phyloP scores from a whole-genome alignment of 2,329 filamentous ascomycete species.

The Biscogniauxia sp. region DNA sequence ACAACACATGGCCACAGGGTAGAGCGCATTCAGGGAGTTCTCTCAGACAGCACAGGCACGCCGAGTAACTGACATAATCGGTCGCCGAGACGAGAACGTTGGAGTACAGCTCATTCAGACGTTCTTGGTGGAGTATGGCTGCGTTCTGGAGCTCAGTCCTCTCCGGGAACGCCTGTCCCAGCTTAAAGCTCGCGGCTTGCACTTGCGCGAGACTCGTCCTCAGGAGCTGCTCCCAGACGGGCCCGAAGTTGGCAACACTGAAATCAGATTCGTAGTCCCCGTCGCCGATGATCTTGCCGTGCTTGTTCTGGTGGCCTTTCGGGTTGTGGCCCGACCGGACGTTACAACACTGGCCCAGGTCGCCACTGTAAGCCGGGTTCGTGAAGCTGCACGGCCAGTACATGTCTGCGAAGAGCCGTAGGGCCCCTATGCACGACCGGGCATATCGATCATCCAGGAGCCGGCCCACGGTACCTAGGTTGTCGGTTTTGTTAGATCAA shows the following conservation, averaged over 20 bases:
- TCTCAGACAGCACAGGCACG: slow-evolving; percentile 32
- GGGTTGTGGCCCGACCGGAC: slow-evolving; percentile 32
- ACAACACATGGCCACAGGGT: slow-evolving; percentile 33
- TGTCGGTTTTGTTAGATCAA: not conserved
- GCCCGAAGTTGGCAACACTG: slow-evolving; percentile 22
- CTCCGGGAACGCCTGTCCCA: slow-evolving; percentile 29
- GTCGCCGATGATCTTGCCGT: slow-evolving; percentile 34
- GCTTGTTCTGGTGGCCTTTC: slow-evolving; percentile 34
- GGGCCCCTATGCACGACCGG: slow-evolving; percentile 28
- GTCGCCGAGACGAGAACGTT: slow-evolving; percentile 27
- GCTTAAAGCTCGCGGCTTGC: slow-evolving; percentile 27
- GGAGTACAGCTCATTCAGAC: slow-evolving; percentile 31
- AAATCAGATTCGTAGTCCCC: slow-evolving; percentile 32
- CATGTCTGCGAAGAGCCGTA: slow-evolving; percentile 31
- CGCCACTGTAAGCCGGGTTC: slow-evolving; percentile 22
- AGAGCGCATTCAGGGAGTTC: slow-evolving; percentile 33
- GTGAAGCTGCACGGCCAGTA: slow-evolving; percentile 32
- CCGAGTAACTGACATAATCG: slow-evolving; percentile 31
- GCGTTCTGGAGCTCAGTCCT: slow-evolving; percentile 30
- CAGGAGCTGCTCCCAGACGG: slow-evolving; percentile 30
- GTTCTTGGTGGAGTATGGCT: slow-evolving; percentile 30
- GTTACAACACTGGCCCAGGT: slow-evolving; percentile 31
- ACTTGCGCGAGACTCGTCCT: slow-evolving; percentile 27
- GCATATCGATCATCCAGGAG: slow-evolving; percentile 32
- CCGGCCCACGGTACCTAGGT: slow-evolving; percentile 28